Evolutionary conservation across 495 filamentous ascomycete genomes (phyloP).

Genomic region (Tuber melanosporum): DNA sequence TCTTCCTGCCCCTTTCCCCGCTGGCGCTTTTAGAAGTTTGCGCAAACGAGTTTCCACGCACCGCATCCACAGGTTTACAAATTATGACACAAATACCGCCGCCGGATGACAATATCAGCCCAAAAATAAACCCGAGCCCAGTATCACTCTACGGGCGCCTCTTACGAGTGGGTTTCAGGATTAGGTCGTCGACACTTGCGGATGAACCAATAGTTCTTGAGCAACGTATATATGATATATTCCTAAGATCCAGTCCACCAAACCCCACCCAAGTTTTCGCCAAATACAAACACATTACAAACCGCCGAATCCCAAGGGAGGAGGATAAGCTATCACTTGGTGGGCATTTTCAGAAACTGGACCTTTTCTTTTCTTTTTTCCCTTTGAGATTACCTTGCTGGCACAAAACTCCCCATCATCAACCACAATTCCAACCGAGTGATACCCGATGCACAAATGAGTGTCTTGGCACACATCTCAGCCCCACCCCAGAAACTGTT

Average conservation of each 20-base stretch:
- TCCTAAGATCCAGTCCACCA: neutral
- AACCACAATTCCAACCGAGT: neutral
- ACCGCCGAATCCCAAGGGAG: neutral
- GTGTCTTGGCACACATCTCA: neutral
- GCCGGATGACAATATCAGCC: neutral
- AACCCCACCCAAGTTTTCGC: neutral
- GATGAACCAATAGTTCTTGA: neutral
- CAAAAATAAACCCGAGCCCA: neutral
- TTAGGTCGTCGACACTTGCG: neutral
- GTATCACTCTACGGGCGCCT: neutral
- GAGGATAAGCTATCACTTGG: too few relatives aligned
- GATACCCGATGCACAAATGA: neutral
- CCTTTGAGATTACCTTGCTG: neutral
- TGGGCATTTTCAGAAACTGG: too few relatives aligned
- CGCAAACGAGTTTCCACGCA: neutral
- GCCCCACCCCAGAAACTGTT: neutral
- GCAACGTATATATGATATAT: neutral
- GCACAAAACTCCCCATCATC: neutral
- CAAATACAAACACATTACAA: neutral
- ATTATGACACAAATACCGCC: neutral
- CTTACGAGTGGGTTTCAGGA: neutral
- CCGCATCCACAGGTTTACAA: neutral
- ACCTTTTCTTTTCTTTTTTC: too few relatives aligned
- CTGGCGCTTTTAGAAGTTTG: neutral
- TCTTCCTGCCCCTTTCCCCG: neutral